phyloP scores from a whole-genome alignment of 192 early-diverging fungal species.

The Paraglomus brasilianum region DNA sequence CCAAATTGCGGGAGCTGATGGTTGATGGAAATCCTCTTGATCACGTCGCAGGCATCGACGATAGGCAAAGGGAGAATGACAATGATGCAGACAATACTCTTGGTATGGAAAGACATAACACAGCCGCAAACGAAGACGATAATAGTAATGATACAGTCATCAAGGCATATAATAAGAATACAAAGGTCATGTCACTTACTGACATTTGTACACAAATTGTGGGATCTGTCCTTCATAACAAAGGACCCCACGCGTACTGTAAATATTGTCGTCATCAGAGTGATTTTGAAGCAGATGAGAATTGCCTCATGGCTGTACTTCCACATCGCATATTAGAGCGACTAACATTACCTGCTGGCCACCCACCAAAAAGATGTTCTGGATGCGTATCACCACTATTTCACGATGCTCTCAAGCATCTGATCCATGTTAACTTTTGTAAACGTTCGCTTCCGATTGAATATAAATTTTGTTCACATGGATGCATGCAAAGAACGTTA shows the following conservation, averaged over 20 bases:
- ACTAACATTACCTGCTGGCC: not conserved
- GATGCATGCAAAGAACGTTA: not conserved
- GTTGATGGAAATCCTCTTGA: slow-evolving; percentile 35
- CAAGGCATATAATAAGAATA: not conserved
- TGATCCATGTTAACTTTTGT: not conserved
- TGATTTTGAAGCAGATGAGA: not conserved
- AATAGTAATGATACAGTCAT: not conserved
- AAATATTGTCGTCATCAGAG: not conserved
- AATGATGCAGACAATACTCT: not conserved
- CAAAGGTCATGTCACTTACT: slow-evolving; percentile 1
- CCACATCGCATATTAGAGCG: slow-evolving; percentile 1
- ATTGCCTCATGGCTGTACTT: slow-evolving; percentile 14
- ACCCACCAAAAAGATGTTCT: not conserved
- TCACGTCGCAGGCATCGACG: no score
- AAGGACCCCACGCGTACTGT: not conserved
- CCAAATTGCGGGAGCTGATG: slow-evolving; percentile 19
- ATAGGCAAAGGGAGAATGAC: not conserved
- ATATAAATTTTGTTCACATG: not conserved
- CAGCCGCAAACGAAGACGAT: not conserved
- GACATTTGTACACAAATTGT: slow-evolving; percentile 17
- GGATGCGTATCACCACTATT: not conserved
- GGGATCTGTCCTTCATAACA: not conserved
- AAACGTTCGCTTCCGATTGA: not conserved
- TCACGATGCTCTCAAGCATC: not conserved
- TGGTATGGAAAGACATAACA: not conserved